Percentiles rank a stretch among this genome's conserved stretches.
Conservation (phyloP, 164 flowering plant genomes). For the Santalum album region DNA sequence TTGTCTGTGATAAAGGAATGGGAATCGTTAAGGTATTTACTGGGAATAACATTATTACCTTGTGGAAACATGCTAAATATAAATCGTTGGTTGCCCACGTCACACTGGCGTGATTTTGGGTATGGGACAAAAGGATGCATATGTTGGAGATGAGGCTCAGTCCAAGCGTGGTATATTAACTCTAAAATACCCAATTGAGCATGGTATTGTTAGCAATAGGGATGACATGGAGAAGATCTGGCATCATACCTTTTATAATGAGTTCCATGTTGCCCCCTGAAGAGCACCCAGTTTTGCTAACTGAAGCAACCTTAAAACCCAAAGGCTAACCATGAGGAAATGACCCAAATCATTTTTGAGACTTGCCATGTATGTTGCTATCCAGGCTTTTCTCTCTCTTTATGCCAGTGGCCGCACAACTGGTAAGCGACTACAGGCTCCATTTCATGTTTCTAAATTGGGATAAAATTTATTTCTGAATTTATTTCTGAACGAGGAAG, state of each 20-base stretch:
- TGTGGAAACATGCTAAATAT: constrained; percentile 10
- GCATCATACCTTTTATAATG: too few species aligned
- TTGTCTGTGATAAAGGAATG: constrained; percentile 58
- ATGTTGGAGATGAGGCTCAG: too few species aligned
- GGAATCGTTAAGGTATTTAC: constrained; percentile 53
- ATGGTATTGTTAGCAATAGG: constrained; percentile 79
- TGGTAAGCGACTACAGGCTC: constrained; percentile 24
- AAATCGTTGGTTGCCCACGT: constrained; percentile 60
- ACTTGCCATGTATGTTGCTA: constrained; percentile 67
- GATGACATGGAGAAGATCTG: constrained; percentile 80
- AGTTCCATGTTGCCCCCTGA: constrained; percentile 69
- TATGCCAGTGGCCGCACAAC: constrained; percentile 84
- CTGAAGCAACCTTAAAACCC: constrained; percentile 71
- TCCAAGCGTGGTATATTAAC: constrained; percentile 59
- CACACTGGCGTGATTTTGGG: constrained; percentile 71
- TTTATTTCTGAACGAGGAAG: too few species aligned
- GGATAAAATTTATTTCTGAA: not conserved
- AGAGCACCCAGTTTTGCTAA: constrained; percentile 69
- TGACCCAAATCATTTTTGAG: constrained; percentile 71
- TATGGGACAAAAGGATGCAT: constrained; percentile 65
- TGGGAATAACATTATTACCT: too few species aligned
- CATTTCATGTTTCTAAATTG: not conserved
- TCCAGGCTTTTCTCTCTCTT: constrained; percentile 64
- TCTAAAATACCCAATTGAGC: constrained; percentile 71
- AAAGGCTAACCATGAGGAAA: constrained; percentile 65